Evolutionary conservation across 139 green algal species (phyloP).

Genomic region (Ettlia oleoabundans): DNA sequence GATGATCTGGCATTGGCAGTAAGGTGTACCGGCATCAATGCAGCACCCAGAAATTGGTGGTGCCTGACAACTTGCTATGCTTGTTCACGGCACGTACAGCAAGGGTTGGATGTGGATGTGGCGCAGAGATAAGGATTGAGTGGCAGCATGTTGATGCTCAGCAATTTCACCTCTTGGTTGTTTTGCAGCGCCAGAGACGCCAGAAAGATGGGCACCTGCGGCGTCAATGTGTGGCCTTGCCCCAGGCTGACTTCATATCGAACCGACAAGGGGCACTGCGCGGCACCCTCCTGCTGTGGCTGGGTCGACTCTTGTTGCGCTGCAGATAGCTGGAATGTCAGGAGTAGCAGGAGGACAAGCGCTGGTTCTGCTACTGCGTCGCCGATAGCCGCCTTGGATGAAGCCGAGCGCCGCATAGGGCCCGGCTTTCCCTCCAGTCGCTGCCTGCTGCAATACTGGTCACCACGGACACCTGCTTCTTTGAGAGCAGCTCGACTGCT

Average conservation of each 20-base stretch:
- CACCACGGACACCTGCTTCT: too few relatives aligned
- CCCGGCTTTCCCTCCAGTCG: too few relatives aligned
- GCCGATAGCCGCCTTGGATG: too few relatives aligned
- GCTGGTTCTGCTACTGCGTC: neutral
- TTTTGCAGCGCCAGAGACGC: slow-evolving; percentile 26
- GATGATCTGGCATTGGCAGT: neutral
- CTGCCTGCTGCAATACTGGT: too few relatives aligned
- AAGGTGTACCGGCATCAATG: neutral
- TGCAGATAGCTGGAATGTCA: neutral
- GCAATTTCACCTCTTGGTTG: slow-evolving; percentile 22
- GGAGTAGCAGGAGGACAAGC: neutral
- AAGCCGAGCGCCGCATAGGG: too few relatives aligned
- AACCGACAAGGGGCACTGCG: slow-evolving; percentile 43
- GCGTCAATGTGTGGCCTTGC: neutral
- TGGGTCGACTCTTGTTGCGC: neutral
- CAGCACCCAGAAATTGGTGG: neutral
- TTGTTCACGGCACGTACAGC: neutral
- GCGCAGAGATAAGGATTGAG: too few relatives aligned
- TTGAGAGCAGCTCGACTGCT: too few relatives aligned
- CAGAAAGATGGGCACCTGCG: slow-evolving; percentile 52
- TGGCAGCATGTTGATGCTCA: neutral
- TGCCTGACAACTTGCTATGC: neutral
- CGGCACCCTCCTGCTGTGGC: neutral
- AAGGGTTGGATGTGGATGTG: too few relatives aligned
- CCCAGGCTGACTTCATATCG: slow-evolving; percentile 46